Percentiles rank a stretch among this genome's conserved stretches.
These are phyloP conservation scores for Fagus sylvatica DNA, from an alignment of 306 rosid genomes.

Conservation along the genomic window DNA sequence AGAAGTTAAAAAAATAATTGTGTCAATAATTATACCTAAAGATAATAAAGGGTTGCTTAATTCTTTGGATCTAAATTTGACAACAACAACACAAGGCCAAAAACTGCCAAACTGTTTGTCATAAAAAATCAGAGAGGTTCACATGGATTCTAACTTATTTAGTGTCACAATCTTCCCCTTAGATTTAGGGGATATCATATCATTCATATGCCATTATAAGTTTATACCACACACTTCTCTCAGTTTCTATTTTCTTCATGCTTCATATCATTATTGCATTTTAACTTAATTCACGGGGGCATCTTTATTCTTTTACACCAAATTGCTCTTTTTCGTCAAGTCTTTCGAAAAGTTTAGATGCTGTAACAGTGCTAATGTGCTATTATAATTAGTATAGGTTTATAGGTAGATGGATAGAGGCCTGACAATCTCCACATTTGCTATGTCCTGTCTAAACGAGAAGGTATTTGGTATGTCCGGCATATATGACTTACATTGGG, in stretches of 20 bases:
- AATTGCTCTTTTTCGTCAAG: constrained; percentile 19
- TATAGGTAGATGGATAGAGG: constrained; percentile 36
- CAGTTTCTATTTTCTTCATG: constrained; percentile 21
- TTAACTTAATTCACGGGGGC: constrained; percentile 55
- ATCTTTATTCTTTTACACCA: constrained; percentile 35
- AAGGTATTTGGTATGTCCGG: no score
- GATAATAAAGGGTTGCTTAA: neutral
- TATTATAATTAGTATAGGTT: neutral
- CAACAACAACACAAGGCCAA: constrained; percentile 38
- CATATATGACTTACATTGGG: no score
- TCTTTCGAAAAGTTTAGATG: constrained; percentile 5
- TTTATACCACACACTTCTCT: neutral
- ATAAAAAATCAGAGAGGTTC: constrained; percentile 36
- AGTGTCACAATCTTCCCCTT: constrained; percentile 37
- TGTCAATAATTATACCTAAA: no score
- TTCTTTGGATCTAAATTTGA: constrained; percentile 21
- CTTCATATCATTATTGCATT: constrained; percentile 27
- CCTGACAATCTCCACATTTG: constrained; percentile 7
- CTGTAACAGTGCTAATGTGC: neutral
- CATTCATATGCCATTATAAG: neutral
- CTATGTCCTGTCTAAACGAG: neutral
- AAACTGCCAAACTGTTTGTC: constrained; percentile 38
- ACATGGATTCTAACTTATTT: constrained; percentile 49
- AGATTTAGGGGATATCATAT: constrained; percentile 24
- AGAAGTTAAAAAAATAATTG: no score